These are phyloP conservation scores for Withania somnifera DNA, from an alignment of 305 asterid genomes.

Conservation along the genomic window DNA sequence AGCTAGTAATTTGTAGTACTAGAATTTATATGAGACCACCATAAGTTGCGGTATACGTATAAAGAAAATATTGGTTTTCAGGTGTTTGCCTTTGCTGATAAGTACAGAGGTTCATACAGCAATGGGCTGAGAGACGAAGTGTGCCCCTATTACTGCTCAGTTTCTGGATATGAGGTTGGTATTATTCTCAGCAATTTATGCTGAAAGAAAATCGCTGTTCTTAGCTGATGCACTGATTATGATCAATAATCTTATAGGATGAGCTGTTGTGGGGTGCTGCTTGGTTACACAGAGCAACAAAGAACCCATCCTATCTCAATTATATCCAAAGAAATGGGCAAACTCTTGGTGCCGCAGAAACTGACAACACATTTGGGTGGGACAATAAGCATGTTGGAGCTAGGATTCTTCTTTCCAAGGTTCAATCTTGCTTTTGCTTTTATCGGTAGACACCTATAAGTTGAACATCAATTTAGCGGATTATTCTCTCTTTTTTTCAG, in stretches of 20 bases:
- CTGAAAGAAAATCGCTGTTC: not conserved
- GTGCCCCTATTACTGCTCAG: slow-evolving; percentile 88
- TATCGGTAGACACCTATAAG: not conserved
- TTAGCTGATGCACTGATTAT: not conserved
- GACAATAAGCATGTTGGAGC: slow-evolving; percentile 99
- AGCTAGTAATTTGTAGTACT: too few relatives aligned
- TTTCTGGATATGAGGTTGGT: slow-evolving; percentile 82
- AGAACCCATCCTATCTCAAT: slow-evolving; percentile 49
- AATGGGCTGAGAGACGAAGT: slow-evolving; percentile 46
- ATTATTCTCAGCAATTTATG: not conserved
- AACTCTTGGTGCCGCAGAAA: slow-evolving; percentile 82
- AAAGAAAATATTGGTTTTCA: slow-evolving; percentile 3
- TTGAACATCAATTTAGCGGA: not conserved
- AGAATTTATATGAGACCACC: too few relatives aligned
- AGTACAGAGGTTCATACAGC: slow-evolving; percentile 83
- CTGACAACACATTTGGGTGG: slow-evolving; percentile 92
- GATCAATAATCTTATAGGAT: slow-evolving; percentile 37
- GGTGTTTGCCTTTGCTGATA: slow-evolving; percentile 94
- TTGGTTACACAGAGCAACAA: slow-evolving; percentile 89
- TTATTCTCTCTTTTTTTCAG: slow-evolving; percentile 18
- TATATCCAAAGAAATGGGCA: slow-evolving; percentile 88
- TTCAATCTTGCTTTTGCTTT: not conserved
- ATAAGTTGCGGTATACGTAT: not conserved
- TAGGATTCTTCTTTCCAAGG: slow-evolving; percentile 90
- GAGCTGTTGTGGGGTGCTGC: slow-evolving; percentile 99